Base-by-base conservation (phyloP, 768 basidiomycete species). In the Candolleomyces aberdarensis region DNA sequence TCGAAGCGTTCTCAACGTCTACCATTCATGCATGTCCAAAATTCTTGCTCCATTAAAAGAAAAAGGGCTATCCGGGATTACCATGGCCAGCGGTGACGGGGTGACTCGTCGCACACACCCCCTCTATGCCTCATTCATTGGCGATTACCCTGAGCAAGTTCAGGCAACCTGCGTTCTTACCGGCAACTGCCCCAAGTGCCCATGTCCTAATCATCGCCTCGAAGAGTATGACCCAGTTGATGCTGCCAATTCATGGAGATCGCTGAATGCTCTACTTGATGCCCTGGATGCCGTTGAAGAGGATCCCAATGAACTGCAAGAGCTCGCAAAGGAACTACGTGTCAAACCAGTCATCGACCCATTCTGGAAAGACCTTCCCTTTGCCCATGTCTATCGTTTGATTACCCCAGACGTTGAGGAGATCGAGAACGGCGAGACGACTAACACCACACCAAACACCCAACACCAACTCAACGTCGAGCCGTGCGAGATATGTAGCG, bases 341-440 rank as follows among this genome's bases (percentile, higher is more conserved):
- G 66, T 76, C 46, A 69, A 72, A 51, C 70, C 74, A 7, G 47
- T 74, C 17, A 47, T 62, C n/a, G 9, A 66, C 2, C 78, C 78
- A 2, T 82, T 81, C 63, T 82, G 81, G 81, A 60, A 60, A 5
- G 58, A 75, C 40, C 67, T 83, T 3, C 80, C 79, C 0, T 73
- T 71, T 60, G 56, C 66, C 47, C 61, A 83, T 62, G 81, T 83
- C 39, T 79, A 76, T 63, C 22, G 43, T 0, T 70, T 70, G 5
- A 70, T 84, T 47, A 78, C 78, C 0, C 80, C 83, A 0, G 77
- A 83, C 62, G 62, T 81, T n/a, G n/a, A n/a, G n/a, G n/a, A n/a
- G n/a, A n/a, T n/a, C n/a, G n/a, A n/a, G n/a, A n/a, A n/a, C n/a
- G n/a, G n/a, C n/a, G n/a, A n/a, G n/a, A n/a, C n/a, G n/a, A n/a